Evolutionary conservation across 2,329 filamentous ascomycete genomes (phyloP), one percentile per base, ranked within the genome.

Genomic region (Onygenales sp.): DNA sequence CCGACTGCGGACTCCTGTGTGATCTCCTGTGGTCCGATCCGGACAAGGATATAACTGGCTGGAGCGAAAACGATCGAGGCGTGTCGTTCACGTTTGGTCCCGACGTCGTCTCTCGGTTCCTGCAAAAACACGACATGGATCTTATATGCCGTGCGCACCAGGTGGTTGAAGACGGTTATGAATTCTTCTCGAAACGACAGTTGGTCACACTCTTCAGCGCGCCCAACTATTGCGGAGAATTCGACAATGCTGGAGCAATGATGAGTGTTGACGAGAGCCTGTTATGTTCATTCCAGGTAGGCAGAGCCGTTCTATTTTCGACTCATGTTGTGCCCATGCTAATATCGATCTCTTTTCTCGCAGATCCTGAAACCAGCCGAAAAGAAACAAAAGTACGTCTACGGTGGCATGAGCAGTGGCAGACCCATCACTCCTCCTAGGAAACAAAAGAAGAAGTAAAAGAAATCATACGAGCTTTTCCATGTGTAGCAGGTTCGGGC

Each of bases 351-450:
- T 48, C 51, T 45, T 49, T 49, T 47, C 43, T 46, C 52, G 32
- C 63, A 95, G 89, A 97, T 98, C 70, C 81, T 98, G 78, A 98
- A 97, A 80, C 93, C 93, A 68, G 93, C 93, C 74, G 93, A 98
- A 83, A 98, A 98, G 86, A 98, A 98, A 86, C 92, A 96, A 88
- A 97, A 97, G 91, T 97, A 95, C 80, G 91, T 94, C 70, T 81
- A 84, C 77, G 79, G 79, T 77, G 79, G 81, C 77, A 79, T 86
- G 74, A 84, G 81, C 76, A 80, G 80, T 76, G 79, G 81, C 77
- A 81, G 79, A 77, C 80, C 82, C 72, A 77, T 81, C 74, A 84
- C 82, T 80, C 78, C 83, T 79, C 81, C 83, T 73, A 78, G 80
- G 77, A 87, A 85, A 74, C 79, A 81, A 72, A 83, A 84, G 74